These are phyloP conservation scores for Monoraphidium neglectum DNA, from an alignment of 139 green algal genomes.

Conservation along the genomic window DNA sequence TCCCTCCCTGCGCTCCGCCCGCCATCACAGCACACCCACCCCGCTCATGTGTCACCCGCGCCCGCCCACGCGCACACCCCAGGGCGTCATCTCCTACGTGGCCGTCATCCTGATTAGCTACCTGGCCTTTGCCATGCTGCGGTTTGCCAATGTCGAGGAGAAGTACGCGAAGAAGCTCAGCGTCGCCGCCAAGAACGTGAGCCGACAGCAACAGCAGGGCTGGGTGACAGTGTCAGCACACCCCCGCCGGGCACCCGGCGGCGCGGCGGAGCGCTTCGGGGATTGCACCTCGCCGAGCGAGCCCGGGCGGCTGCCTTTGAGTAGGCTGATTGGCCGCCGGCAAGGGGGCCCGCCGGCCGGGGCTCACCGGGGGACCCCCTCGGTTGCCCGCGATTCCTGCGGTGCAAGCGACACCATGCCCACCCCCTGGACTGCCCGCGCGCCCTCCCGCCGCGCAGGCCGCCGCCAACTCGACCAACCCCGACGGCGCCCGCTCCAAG, in stretches of 20 bases:
- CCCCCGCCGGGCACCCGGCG: neutral
- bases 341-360: no score
- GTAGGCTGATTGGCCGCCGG: no score
- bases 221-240: neutral
- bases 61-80: neutral
- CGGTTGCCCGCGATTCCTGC: no score
- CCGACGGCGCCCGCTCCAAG: slow-evolving; percentile 14
- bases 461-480: neutral
- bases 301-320: no score
- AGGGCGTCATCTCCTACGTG: slow-evolving; percentile 46
- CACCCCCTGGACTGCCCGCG: neutral
- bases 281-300: neutral
- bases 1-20: no score
- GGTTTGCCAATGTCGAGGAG: slow-evolving; percentile 51
- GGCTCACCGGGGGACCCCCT: no score
- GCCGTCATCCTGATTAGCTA: slow-evolving; percentile 46
- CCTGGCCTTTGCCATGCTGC: slow-evolving; percentile 60
- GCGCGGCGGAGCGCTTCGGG: neutral
- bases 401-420: no score
- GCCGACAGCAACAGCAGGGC: neutral
- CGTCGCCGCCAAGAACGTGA: slow-evolving; percentile 25
- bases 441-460: neutral
- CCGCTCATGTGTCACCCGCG: neutral
- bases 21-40: neutral
- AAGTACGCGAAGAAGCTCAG: slow-evolving; percentile 52